Evolutionary conservation across 345 rosid genomes (phyloP).

Genomic region (Bruguiera parviflora): DNA sequence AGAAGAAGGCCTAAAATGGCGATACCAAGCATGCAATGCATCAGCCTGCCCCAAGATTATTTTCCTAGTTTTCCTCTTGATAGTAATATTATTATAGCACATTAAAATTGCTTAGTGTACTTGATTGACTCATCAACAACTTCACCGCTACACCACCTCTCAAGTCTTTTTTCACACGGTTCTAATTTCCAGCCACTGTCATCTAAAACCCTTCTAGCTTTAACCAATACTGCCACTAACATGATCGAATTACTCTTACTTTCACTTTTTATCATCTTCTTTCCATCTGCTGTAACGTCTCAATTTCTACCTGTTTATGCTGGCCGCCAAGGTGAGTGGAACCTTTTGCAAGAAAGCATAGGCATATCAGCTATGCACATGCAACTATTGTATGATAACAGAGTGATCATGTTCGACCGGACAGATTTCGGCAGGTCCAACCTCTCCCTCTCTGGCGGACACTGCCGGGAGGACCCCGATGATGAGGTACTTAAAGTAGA

Average conservation of each 20-base stretch:
- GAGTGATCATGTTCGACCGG: constrained; percentile 72
- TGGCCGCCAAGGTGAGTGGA: constrained; percentile 44
- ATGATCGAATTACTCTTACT: constrained; percentile 24
- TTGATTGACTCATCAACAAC: neutral
- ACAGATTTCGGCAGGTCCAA: constrained; percentile 78
- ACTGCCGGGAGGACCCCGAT: constrained; percentile 41
- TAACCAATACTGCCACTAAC: neutral
- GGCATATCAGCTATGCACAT: constrained; percentile 95
- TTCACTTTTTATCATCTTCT: constrained; percentile 16
- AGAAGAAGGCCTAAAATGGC: no score
- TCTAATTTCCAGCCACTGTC: neutral
- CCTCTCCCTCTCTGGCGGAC: constrained; percentile 49
- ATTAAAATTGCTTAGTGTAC: neutral
- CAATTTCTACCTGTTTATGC: neutral
- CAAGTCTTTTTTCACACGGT: neutral
- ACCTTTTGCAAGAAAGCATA: constrained; percentile 49
- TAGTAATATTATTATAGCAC: neutral
- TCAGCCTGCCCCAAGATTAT: constrained; percentile 8
- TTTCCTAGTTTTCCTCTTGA: neutral
- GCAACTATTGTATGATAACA: constrained; percentile 72
- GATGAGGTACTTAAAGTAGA: constrained; percentile 43
- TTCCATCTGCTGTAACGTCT: constrained; percentile 2
- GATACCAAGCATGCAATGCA: neutral
- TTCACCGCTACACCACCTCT: neutral
- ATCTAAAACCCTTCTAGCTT: neutral